These are phyloP conservation scores for Glomus cerebriforme DNA, from an alignment of 192 early-diverging fungal genomes.

Conservation along the genomic window DNA sequence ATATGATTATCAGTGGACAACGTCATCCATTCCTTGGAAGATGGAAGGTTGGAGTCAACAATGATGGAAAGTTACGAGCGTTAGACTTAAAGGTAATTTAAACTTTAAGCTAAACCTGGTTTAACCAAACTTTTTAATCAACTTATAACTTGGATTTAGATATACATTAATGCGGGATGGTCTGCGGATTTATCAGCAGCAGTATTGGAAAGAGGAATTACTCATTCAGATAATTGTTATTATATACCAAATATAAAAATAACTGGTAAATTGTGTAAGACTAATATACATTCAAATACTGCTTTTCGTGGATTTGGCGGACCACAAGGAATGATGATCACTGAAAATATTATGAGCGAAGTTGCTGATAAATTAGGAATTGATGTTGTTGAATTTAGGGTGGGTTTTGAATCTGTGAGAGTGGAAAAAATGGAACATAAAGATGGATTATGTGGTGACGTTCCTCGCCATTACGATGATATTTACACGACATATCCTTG, in stretches of 20 bases:
- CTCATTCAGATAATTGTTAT: conserved; percentile 82
- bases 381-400: conserved; percentile 61
- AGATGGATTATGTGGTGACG: no score
- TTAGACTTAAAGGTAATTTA: conserved; percentile 48
- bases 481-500: no score
- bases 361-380: conserved; percentile 70
- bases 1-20: conserved; percentile 74
- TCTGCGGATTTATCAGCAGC: conserved; percentile 64
- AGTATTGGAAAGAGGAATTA: conserved; percentile 75
- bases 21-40: conserved; percentile 80
- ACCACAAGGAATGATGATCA: conserved; percentile 83
- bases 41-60: conserved; percentile 75
- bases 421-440: background rate
- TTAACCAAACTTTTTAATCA: no score
- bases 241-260: conserved; percentile 68
- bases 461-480: no score
- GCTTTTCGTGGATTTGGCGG: conserved; percentile 87
- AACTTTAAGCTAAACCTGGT: background rate
- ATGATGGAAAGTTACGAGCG: conserved; percentile 65
- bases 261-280: conserved; percentile 72
- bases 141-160: conserved; percentile 26
- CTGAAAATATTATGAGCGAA: conserved; percentile 77
- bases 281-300: conserved; percentile 85
- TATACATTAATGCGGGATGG: conserved; percentile 68
- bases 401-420: background rate